These are phyloP conservation scores for Penstemon barbatus DNA, from an alignment of 257 asterid species.

Conservation along the genomic window DNA sequence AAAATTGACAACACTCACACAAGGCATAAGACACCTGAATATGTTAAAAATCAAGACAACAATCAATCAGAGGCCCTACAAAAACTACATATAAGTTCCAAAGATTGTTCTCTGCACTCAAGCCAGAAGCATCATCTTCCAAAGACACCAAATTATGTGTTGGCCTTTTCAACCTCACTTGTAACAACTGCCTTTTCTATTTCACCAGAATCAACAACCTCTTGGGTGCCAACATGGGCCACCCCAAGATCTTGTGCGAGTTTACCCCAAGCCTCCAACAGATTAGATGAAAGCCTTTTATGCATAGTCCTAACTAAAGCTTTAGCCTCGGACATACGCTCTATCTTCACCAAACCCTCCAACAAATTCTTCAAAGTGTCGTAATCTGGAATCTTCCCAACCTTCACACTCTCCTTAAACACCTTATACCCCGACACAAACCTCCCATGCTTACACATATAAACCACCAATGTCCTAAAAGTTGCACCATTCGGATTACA, in stretches of 20 bases:
- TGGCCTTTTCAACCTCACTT: not conserved
- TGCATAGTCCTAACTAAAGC: constrained; percentile 59
- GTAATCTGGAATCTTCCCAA: constrained; percentile 69
- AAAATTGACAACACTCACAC: not conserved
- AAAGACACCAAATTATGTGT: constrained; percentile 27
- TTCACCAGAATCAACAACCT: constrained; percentile 25
- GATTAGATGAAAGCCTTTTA: constrained; percentile 63
- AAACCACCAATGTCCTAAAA: constrained; percentile 59
- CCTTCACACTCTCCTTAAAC: constrained; percentile 66
- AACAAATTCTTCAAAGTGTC: constrained; percentile 64
- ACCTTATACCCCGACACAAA: constrained; percentile 56
- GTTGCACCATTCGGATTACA: constrained; percentile 66
- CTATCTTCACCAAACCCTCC: constrained; percentile 55
- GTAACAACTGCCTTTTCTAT: constrained; percentile 5
- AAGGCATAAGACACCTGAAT: not conserved
- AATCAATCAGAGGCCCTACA: not conserved
- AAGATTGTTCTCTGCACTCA: not conserved
- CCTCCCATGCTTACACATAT: constrained; percentile 57
- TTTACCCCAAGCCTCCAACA: constrained; percentile 65
- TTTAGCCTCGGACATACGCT: constrained; percentile 50
- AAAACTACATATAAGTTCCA: not conserved
- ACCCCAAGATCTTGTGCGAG: constrained; percentile 58
- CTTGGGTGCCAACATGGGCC: constrained; percentile 30
- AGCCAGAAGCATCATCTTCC: constrained; percentile 2
- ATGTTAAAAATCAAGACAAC: not conserved